Percentiles rank a stretch among this genome's conserved stretches.
phyloP scores from a whole-genome alignment of 371 early-diverging fungal genomes.

The Batkoa obscura region DNA sequence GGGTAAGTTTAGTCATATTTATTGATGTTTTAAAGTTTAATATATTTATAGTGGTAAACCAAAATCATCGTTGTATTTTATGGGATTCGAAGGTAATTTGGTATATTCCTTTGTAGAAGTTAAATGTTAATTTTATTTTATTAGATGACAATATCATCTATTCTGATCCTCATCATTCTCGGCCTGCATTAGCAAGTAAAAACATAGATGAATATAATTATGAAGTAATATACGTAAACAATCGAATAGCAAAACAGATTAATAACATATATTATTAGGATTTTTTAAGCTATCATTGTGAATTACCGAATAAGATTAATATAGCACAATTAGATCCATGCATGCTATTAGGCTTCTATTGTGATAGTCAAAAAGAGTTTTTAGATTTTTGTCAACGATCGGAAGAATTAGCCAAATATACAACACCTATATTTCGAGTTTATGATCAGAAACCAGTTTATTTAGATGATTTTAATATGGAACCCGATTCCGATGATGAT shows the following conservation, averaged over 20 bases:
- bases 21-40: constrained; percentile 13
- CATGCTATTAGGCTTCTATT: constrained; percentile 82
- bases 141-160: constrained; percentile 60
- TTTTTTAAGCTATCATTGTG: constrained; percentile 65
- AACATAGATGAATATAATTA: constrained; percentile 21
- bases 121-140: constrained; percentile 1
- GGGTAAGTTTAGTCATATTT: constrained; percentile 31
- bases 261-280: constrained; percentile 27
- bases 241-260: too few relatives aligned
- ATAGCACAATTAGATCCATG: constrained; percentile 74
- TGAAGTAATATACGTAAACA: too few relatives aligned
- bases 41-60: constrained; percentile 55
- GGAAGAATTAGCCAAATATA: constrained; percentile 8
- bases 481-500: too few relatives aligned
- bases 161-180: constrained; percentile 83
- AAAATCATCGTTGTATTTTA: constrained; percentile 80
- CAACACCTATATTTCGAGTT: background rate
- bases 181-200: constrained; percentile 41
- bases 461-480: background rate
- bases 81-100: constrained; percentile 54
- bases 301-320: constrained; percentile 41
- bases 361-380: constrained; percentile 36
- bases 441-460: background rate
- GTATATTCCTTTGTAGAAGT: too few relatives aligned
- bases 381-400: constrained; percentile 34